These are phyloP conservation scores for Noccaea caerulescens DNA, from an alignment of 345 rosid genomes.

Conservation along the genomic window DNA sequence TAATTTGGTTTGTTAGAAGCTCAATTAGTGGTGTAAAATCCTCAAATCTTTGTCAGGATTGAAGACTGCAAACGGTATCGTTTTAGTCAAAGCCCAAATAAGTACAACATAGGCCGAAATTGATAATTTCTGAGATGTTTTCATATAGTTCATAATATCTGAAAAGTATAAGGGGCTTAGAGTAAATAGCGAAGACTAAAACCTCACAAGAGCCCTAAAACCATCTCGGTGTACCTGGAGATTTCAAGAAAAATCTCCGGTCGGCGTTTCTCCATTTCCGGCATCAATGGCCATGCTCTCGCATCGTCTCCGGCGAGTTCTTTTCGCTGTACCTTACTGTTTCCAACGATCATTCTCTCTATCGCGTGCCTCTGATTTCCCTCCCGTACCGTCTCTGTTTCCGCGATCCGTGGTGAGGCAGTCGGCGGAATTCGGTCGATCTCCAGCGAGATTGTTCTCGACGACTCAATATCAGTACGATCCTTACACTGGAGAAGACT, in stretches of 20 bases:
- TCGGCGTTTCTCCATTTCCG: slow-evolving; percentile 8
- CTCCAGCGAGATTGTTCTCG: slow-evolving; percentile 38
- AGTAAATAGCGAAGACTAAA: slow-evolving; percentile 7
- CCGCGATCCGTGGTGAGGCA: slow-evolving; percentile 28
- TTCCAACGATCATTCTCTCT: slow-evolving; percentile 41
- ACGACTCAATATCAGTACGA: slow-evolving; percentile 44
- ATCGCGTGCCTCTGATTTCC: slow-evolving; percentile 4
- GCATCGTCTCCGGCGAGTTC: slow-evolving; percentile 60
- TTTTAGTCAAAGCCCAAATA: neutral
- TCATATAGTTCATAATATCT: neutral
- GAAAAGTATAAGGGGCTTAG: neutral
- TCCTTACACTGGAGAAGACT: slow-evolving; percentile 64
- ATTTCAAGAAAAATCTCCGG: neutral
- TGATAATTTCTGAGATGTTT: neutral
- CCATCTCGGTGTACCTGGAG: slow-evolving; percentile 1
- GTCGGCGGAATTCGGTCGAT: slow-evolving; percentile 19
- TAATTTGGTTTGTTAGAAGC: too few species aligned
- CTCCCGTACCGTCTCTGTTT: neutral
- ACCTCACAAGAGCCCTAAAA: slow-evolving; percentile 23
- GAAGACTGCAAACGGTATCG: neutral
- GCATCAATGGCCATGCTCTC: slow-evolving; percentile 49
- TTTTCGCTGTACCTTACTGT: slow-evolving; percentile 38
- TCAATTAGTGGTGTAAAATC: too few species aligned
- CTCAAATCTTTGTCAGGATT: too few species aligned
- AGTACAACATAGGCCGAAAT: neutral